Evolutionary conservation across 176 grass and related monocot genomes (phyloP), one percentile per base, ranked within the genome.

Genomic region (Triticum turgidum): DNA sequence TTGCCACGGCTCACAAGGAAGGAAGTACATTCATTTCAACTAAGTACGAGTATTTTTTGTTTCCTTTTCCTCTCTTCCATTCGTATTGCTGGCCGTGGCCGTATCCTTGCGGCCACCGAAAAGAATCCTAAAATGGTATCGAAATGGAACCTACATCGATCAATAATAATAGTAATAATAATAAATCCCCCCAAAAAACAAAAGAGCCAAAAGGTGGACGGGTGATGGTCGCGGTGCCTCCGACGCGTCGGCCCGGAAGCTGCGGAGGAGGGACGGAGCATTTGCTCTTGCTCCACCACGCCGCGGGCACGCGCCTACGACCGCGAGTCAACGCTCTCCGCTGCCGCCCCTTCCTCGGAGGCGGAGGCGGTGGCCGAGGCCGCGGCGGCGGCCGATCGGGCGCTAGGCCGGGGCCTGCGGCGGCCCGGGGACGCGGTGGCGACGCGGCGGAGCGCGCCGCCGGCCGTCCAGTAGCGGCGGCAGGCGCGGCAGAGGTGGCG

Each of bases 401-500:
- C 92, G 85, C 27, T 51, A 7, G 90, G 88, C 20, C 96, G 90
- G 3, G 77, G 83, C 80, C 88, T 88, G 56, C 93, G 90, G 5
- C 94, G 88, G 22, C 92, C 92, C 5, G 93, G 86, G 4, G 88
- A 86, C 11, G 88, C 97, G 29, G 97, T 90, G 42, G 89, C 82
- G 27, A 99, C 80, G 30, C 92, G 94, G 65, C 97, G 97, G 82
- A 99, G 97, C 69, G 92, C 92, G 80, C 97, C 97, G 77, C 94
- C 94, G 64, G 94, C 97, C 42, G 97, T 99, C 97, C 94, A 99
- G 87, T 99, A 99, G 71, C 97, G 92, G 77, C 90, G 94, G 89
- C 97, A 99, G 76, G 94, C 62, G 86, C 88, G 92, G 92, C 97
- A 99, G 85, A 99, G 95, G 87, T 99, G 97, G 21, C 97, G 94